Conservation (phyloP, 352 stramenopile genomes). For the Thraustochytrium sp. region DNA sequence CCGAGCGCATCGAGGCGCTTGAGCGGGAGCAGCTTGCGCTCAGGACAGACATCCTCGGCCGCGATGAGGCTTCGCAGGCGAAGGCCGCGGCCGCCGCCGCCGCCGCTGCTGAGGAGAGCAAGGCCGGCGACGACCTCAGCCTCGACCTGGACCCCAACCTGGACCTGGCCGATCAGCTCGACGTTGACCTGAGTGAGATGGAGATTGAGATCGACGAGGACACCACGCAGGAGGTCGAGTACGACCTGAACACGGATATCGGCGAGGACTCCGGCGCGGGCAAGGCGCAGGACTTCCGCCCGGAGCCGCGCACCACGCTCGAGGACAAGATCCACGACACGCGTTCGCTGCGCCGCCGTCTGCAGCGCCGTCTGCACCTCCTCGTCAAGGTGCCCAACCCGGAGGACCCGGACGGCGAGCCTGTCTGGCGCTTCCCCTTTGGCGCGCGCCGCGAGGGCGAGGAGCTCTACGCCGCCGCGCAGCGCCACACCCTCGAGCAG, state of each 20-base stretch:
- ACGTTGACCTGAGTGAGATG: background rate
- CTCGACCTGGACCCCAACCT: background rate
- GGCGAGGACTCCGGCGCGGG: background rate
- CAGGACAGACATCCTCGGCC: background rate
- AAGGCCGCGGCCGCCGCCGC: too few relatives aligned
- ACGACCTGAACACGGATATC: background rate
- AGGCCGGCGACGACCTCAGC: background rate
- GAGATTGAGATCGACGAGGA: slow-evolving; percentile 3
- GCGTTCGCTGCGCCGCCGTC: background rate
- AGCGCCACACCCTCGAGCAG: background rate
- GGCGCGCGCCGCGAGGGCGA: background rate
- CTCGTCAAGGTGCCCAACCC: slow-evolving; percentile 1
- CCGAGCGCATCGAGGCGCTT: background rate
- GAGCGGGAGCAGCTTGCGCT: background rate
- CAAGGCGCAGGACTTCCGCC: background rate
- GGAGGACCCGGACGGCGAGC: background rate
- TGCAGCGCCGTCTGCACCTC: slow-evolving; percentile 32
- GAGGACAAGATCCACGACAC: slow-evolving; percentile 23
- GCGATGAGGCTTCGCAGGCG: background rate
- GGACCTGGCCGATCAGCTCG: background rate
- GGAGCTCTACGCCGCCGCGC: background rate
- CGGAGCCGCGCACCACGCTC: background rate
- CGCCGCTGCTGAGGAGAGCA: background rate
- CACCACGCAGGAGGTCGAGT: background rate
- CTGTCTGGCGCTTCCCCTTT: slow-evolving; percentile 6